A percentile compares a stretch with the other conserved stretches of the same genome.
Evolutionary conservation across 441 rosid species (phyloP).

Genomic region (Erysimum cheiri): DNA sequence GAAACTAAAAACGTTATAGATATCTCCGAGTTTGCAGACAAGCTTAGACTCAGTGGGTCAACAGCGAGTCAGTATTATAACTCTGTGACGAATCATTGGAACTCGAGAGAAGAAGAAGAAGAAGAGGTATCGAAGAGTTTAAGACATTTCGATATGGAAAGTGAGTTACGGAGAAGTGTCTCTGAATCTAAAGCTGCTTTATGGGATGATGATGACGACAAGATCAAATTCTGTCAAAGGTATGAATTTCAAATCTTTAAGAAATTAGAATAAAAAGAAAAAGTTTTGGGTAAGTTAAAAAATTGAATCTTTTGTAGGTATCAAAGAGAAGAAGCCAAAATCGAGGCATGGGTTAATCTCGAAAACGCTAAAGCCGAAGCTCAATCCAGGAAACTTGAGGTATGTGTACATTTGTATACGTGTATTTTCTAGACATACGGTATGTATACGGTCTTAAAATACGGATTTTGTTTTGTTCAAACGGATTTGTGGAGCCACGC

Average conservation of each 20-base stretch:
- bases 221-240: conserved; percentile 81
- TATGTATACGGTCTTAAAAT: background rate
- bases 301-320: conserved; percentile 51
- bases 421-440: background rate
- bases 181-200: conserved; percentile 65
- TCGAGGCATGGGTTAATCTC: conserved; percentile 94
- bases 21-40: conserved; percentile 67
- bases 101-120: conserved; percentile 95
- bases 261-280: background rate
- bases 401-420: conserved; percentile 24
- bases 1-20: conserved; percentile 54
- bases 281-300: background rate
- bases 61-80: conserved; percentile 53
- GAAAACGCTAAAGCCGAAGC: conserved; percentile 97
- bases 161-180: conserved; percentile 52
- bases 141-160: conserved; percentile 74
- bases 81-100: conserved; percentile 79
- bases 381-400: conserved; percentile 94
- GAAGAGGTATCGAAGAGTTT: conserved; percentile 89
- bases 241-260: conserved; percentile 8
- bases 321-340: conserved; percentile 93
- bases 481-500: conserved; percentile 65
- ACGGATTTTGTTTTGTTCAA: conserved; percentile 25
- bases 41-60: conserved; percentile 65
- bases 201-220: conserved; percentile 84